These are phyloP conservation scores for Nitzschia sp. DNA, from an alignment of 108 stramenopile genomes.

Conservation along the genomic window DNA sequence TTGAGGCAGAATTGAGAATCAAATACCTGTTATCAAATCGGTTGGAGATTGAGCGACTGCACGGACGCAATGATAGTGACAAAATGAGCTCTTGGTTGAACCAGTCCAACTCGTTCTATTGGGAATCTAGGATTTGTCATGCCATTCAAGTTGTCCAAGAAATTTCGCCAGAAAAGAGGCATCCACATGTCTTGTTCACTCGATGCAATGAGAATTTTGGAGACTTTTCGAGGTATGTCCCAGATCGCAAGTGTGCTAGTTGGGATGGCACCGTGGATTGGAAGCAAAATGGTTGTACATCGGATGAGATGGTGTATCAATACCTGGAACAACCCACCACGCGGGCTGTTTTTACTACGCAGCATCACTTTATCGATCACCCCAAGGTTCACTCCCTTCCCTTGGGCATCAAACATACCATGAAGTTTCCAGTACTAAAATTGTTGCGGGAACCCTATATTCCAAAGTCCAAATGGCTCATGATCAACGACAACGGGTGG, in stretches of 20 bases:
- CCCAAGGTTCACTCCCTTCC: constrained; percentile 54
- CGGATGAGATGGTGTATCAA: constrained; percentile 2
- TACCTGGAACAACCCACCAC: constrained; percentile 49
- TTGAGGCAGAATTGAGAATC: not conserved
- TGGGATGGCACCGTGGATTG: constrained; percentile 39
- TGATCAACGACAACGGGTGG: constrained; percentile 34
- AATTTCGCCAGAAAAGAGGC: too few species aligned
- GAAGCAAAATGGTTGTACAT: constrained; percentile 18
- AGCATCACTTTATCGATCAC: constrained; percentile 51
- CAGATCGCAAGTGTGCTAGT: constrained; percentile 27
- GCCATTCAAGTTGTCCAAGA: constrained; percentile 8
- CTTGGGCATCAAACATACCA: constrained; percentile 32
- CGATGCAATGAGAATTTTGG: constrained; percentile 55
- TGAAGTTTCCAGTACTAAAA: constrained; percentile 9
- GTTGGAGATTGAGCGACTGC: not conserved
- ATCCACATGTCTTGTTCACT: constrained; percentile 40
- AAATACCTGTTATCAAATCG: not conserved
- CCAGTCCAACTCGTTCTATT: not conserved
- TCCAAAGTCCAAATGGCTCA: constrained; percentile 32
- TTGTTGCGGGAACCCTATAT: not conserved
- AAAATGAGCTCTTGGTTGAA: constrained; percentile 1
- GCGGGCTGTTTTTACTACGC: constrained; percentile 41
- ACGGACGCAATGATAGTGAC: not conserved
- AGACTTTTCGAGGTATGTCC: constrained; percentile 36
- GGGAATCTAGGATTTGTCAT: constrained; percentile 13